Percentiles rank a stretch among this genome's conserved stretches.
Conservation (phyloP, 2,329 filamentous ascomycete genomes). For the Epichloe hybrida region DNA sequence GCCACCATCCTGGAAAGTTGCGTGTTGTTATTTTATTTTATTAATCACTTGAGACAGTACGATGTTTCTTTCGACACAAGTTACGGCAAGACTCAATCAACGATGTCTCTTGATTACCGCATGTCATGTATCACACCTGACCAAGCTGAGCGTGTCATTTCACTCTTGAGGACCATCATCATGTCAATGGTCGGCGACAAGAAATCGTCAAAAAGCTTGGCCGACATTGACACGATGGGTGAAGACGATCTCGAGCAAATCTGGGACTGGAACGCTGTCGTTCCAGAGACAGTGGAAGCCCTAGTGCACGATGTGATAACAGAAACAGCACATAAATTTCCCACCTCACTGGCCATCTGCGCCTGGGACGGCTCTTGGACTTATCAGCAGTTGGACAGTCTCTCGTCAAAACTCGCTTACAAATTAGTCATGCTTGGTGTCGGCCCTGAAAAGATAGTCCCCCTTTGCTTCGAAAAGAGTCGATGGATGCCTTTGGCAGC, state of each 20-base stretch:
- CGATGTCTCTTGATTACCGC: not conserved
- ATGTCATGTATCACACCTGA: not conserved
- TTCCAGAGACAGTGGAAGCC: slow-evolving; percentile 5
- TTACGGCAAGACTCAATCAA: slow-evolving; percentile 1
- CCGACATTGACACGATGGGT: not conserved
- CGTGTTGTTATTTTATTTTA: not conserved
- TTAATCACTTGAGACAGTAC: not conserved
- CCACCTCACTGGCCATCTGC: slow-evolving; percentile 8
- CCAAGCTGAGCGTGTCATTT: not conserved
- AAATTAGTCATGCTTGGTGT: slow-evolving; percentile 4
- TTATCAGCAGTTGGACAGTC: slow-evolving; percentile 18
- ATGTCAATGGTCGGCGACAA: not conserved
- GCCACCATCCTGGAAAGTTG: no score
- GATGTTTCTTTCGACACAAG: not conserved
- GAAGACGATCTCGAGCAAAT: slow-evolving; percentile 2
- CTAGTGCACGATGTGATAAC: slow-evolving; percentile 13
- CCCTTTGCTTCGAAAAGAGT: slow-evolving; percentile 16
- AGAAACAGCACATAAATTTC: slow-evolving; percentile 4
- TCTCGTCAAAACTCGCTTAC: slow-evolving; percentile 7
- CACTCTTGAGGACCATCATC: not conserved
- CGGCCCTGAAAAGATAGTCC: slow-evolving; percentile 8
- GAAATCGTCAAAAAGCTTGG: not conserved
- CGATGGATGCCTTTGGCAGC: slow-evolving; percentile 11
- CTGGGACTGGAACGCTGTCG: slow-evolving; percentile 9
- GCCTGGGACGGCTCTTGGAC: slow-evolving; percentile 27